Percentiles rank a stretch among this genome's conserved stretches.
phyloP scores from a whole-genome alignment of 2,329 filamentous ascomycete species.

The Alternaria hordeiaustralica region DNA sequence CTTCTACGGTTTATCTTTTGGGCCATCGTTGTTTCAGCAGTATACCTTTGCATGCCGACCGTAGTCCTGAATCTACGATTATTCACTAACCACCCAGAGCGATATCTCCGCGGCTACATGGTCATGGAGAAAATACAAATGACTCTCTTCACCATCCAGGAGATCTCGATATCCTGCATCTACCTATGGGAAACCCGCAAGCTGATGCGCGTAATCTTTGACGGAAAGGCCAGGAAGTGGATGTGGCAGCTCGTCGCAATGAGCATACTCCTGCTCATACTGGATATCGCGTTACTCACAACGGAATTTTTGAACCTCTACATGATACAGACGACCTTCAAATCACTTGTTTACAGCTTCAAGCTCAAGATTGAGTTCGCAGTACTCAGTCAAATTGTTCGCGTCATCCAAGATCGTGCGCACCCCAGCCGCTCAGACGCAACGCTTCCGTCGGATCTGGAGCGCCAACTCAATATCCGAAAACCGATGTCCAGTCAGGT shows the following conservation, averaged over 20 bases:
- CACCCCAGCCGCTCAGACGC: not conserved
- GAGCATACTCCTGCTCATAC: conserved; percentile 15
- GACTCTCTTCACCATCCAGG: conserved; percentile 48
- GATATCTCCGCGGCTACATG: conserved; percentile 9
- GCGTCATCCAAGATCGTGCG: not conserved
- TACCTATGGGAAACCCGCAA: conserved; percentile 58
- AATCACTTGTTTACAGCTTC: conserved; percentile 49
- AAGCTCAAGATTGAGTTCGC: conserved; percentile 60
- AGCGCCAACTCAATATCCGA: not conserved
- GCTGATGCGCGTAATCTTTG: conserved; percentile 11
- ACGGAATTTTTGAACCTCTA: conserved; percentile 22
- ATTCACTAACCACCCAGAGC: conserved; percentile 9
- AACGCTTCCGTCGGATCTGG: not conserved
- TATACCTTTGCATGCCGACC: conserved; percentile 55
- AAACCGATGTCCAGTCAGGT: not conserved
- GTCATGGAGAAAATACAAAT: conserved; percentile 51
- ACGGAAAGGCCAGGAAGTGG: conserved; percentile 11
- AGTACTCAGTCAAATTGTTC: conserved; percentile 51
- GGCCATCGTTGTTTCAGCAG: conserved; percentile 57
- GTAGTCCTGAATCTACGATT: conserved; percentile 47
- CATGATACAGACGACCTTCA: conserved; percentile 37
- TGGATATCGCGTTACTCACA: conserved; percentile 17
- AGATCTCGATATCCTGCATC: conserved; percentile 45
- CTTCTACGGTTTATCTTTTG: conserved; percentile 50
- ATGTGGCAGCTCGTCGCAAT: conserved; percentile 25